Conservation (phyloP, 2,329 filamentous ascomycete species). For the Epichloe typhina region DNA sequence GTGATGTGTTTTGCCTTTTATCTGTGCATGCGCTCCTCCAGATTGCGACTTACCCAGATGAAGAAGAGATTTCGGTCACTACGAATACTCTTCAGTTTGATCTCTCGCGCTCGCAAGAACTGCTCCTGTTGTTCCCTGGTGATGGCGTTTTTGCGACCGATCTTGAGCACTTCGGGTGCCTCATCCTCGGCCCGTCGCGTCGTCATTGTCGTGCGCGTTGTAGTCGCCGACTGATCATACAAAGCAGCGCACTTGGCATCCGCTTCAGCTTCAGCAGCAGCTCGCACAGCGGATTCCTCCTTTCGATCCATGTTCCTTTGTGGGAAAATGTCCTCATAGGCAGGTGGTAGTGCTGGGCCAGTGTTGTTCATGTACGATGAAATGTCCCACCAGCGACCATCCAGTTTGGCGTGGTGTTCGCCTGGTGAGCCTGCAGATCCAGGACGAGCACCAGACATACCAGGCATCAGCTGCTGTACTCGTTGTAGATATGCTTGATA, state of each 20-base stretch:
- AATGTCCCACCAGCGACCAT: slow-evolving; percentile 55
- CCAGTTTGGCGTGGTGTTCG: slow-evolving; percentile 27
- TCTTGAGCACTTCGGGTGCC: slow-evolving; percentile 36
- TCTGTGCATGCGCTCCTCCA: neutral
- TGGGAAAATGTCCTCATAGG: slow-evolving; percentile 71
- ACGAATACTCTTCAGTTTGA: slow-evolving; percentile 49
- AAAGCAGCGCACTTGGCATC: slow-evolving; percentile 42
- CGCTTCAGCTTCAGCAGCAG: slow-evolving; percentile 44
- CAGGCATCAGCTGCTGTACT: slow-evolving; percentile 60
- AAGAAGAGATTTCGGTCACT: slow-evolving; percentile 55
- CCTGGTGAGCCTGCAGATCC: slow-evolving; percentile 36
- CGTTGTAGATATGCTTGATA: slow-evolving; percentile 58
- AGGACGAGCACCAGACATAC: slow-evolving; percentile 39
- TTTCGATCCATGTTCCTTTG: slow-evolving; percentile 39
- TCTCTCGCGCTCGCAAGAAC: slow-evolving; percentile 45
- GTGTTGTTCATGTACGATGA: slow-evolving; percentile 39
- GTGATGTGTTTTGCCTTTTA: neutral
- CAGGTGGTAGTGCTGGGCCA: slow-evolving; percentile 45
- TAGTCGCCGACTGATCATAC: slow-evolving; percentile 30
- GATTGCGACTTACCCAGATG: slow-evolving; percentile 43
- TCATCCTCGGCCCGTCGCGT: slow-evolving; percentile 27
- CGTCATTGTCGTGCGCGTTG: slow-evolving; percentile 16
- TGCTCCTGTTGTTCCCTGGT: slow-evolving; percentile 53
- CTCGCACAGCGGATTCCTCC: slow-evolving; percentile 42
- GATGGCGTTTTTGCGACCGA: slow-evolving; percentile 49